Evolutionary conservation across 2,329 filamentous ascomycete genomes (phyloP).

Genomic region (Neurospora sp.): DNA sequence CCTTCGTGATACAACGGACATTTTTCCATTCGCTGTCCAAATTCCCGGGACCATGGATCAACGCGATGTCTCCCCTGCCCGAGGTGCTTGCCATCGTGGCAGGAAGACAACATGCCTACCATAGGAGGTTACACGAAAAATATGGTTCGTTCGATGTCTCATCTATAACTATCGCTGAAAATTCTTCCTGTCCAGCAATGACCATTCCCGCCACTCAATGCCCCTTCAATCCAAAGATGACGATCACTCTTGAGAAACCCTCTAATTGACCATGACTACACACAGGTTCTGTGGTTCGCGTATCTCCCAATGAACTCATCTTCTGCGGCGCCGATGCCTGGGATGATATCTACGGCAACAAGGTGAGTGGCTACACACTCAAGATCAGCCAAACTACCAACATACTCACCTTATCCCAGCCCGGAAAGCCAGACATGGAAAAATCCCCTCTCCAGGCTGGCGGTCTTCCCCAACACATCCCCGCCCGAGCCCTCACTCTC

Average conservation of each 20-base stretch:
- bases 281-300: constrained; percentile 18
- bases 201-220: neutral
- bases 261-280: neutral
- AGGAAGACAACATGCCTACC: constrained; percentile 18
- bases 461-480: constrained; percentile 10
- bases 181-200: neutral
- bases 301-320: constrained; percentile 20
- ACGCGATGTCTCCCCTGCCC: constrained; percentile 17
- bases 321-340: constrained; percentile 19
- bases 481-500: constrained; percentile 3
- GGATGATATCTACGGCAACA: constrained; percentile 21
- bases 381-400: constrained; percentile 5
- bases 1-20: constrained; percentile 4
- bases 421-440: constrained; percentile 18
- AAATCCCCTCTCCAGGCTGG: constrained; percentile 20
- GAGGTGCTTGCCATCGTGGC: constrained; percentile 12
- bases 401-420: neutral
- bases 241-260: neutral
- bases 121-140: constrained; percentile 18
- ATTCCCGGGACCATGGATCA: constrained; percentile 18
- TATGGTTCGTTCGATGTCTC: constrained; percentile 11
- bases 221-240: neutral
- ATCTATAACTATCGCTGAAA: neutral
- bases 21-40: constrained; percentile 17
- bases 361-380: constrained; percentile 8